Conservation (phyloP, 169 alveolate species). For the Plasmodium gallinaceum region DNA sequence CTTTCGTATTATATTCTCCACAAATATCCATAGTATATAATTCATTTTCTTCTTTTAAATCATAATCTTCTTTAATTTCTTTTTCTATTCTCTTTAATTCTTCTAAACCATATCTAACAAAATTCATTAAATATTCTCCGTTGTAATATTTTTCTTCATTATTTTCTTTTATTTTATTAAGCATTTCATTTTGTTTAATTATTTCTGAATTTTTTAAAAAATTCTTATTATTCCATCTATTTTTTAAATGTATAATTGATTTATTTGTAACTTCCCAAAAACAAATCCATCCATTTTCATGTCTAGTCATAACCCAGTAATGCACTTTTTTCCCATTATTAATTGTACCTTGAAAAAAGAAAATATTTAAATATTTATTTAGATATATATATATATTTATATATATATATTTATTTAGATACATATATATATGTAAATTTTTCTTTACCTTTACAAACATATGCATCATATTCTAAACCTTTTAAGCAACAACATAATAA, state of each 20-base stretch:
- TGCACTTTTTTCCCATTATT: slow-evolving; percentile 82
- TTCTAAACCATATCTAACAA: slow-evolving; percentile 58
- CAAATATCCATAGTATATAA: slow-evolving; percentile 65
- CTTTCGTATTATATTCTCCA: slow-evolving; percentile 62
- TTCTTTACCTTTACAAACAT: slow-evolving; percentile 80
- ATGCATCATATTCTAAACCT: slow-evolving; percentile 83
- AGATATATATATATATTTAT: neutral
- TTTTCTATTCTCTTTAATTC: slow-evolving; percentile 53
- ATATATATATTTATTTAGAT: neutral
- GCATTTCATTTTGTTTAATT: slow-evolving; percentile 34
- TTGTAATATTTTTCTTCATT: slow-evolving; percentile 51
- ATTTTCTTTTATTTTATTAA: slow-evolving; percentile 25
- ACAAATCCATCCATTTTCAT: slow-evolving; percentile 81
- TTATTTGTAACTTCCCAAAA: slow-evolving; percentile 86
- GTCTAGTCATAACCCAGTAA: slow-evolving; percentile 85
- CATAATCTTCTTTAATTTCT: slow-evolving; percentile 61
- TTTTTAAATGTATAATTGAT: slow-evolving; percentile 56
- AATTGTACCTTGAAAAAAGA: slow-evolving; percentile 68
- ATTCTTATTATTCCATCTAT: slow-evolving; percentile 67
- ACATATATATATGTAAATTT: neutral
- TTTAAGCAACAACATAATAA: slow-evolving; percentile 80
- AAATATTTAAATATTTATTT: too few relatives aligned
- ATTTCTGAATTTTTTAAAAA: slow-evolving; percentile 41
- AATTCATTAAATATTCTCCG: slow-evolving; percentile 63
- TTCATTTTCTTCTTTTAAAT: slow-evolving; percentile 63